phyloP scores from a whole-genome alignment of 352 stramenopile species.

The Globisporangium canariense region DNA sequence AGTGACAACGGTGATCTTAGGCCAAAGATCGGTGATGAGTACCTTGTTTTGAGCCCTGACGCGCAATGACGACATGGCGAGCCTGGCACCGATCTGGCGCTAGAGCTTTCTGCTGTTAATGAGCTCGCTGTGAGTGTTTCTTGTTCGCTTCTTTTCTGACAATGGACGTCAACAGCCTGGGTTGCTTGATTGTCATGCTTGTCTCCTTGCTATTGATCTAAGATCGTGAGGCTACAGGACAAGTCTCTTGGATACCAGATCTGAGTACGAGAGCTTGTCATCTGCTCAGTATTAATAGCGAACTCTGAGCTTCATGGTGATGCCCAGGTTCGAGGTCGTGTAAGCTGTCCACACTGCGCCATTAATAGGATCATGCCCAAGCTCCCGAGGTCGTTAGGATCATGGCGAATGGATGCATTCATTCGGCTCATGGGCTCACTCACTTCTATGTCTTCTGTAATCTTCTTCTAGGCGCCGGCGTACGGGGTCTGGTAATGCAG shows the following conservation, averaged over 20 bases:
- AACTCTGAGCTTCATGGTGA: not conserved
- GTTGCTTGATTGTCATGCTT: not conserved
- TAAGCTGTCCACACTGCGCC: not conserved
- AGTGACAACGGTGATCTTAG: too few species aligned
- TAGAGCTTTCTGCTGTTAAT: not conserved
- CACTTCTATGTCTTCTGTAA: too few species aligned
- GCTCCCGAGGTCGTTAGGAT: not conserved
- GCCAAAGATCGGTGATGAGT: not conserved
- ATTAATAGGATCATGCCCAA: constrained; percentile 3
- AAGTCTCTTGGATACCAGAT: not conserved
- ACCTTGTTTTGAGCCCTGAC: constrained; percentile 77
- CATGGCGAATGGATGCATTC: not conserved
- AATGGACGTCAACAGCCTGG: not conserved
- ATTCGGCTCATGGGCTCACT: not conserved
- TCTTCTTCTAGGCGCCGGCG: constrained; percentile 28
- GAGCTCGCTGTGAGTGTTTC: constrained; percentile 2
- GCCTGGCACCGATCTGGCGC: not conserved
- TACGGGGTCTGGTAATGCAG: constrained; percentile 77
- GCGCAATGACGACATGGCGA: constrained; percentile 67
- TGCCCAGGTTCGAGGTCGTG: not conserved
- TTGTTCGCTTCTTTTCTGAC: constrained; percentile 5
- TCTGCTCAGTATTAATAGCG: constrained; percentile 10
- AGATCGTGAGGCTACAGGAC: not conserved
- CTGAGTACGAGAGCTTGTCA: not conserved
- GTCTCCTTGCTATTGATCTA: not conserved